phyloP scores from a whole-genome alignment of 805 yeast genomes.

The Brettanomyces nanus region DNA sequence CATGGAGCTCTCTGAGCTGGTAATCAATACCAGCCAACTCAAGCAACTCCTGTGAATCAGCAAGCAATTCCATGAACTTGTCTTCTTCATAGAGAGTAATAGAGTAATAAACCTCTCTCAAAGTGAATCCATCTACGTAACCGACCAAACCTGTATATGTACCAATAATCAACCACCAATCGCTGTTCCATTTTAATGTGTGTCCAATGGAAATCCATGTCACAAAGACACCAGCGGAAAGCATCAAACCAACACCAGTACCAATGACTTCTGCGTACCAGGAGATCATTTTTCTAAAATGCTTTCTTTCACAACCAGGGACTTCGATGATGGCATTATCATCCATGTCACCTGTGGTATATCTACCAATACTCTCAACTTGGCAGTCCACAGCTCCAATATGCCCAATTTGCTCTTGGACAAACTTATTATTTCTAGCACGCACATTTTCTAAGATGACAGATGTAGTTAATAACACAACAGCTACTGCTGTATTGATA shows the following conservation, averaged over 20 bases:
- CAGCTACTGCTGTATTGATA: conserved; percentile 35
- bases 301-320: conserved; percentile 14
- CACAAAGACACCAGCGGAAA: conserved; percentile 26
- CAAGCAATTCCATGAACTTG: conserved; percentile 21
- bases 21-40: conserved; percentile 19
- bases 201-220: conserved; percentile 32
- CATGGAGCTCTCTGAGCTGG: conserved; percentile 6
- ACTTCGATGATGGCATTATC: conserved; percentile 24
- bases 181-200: conserved; percentile 28
- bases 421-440: conserved; percentile 27
- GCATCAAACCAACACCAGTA: conserved; percentile 31
- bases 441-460: conserved; percentile 32
- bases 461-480: conserved; percentile 27
- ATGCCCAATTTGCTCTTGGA: conserved; percentile 13
- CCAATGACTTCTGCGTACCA: conserved; percentile 36
- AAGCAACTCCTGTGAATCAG: conserved; percentile 26
- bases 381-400: conserved; percentile 22
- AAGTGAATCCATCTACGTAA: conserved; percentile 33
- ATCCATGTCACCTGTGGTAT: conserved; percentile 13
- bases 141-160: conserved; percentile 39
- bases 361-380: conserved; percentile 22
- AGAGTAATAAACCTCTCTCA: conserved; percentile 30
- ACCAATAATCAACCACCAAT: conserved; percentile 41
- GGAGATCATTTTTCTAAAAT: conserved; percentile 9
- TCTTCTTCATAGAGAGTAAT: conserved; percentile 14